Conservation (phyloP, 345 rosid species). For the Salix arbutifolia region DNA sequence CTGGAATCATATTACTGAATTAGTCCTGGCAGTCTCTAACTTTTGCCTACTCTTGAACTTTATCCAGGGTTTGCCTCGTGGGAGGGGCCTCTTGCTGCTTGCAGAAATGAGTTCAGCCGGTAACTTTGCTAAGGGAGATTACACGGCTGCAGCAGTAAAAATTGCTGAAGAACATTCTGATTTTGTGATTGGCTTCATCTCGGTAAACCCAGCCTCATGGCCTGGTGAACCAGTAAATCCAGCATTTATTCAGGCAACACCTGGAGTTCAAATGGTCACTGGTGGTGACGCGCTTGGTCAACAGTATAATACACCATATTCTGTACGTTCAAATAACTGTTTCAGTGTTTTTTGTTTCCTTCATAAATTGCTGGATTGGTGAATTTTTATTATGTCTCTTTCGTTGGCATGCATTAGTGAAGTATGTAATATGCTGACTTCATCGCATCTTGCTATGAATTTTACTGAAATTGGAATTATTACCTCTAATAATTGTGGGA, state of each 20-base stretch:
- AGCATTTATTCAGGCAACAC: slow-evolving; percentile 89
- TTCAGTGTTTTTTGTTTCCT: background rate
- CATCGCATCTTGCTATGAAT: background rate
- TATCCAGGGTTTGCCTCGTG: slow-evolving; percentile 79
- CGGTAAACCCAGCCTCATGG: slow-evolving; percentile 96
- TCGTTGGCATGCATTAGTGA: background rate
- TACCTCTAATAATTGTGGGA: background rate
- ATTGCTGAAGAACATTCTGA: slow-evolving; percentile 92
- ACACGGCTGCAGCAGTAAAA: slow-evolving; percentile 88
- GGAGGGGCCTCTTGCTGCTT: slow-evolving; percentile 78
- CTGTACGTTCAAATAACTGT: slow-evolving; percentile 45
- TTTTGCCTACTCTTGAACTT: background rate
- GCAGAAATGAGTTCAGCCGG: slow-evolving; percentile 99
- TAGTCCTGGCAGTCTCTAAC: slow-evolving; percentile 6
- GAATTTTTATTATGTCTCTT: background rate
- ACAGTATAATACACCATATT: slow-evolving; percentile 89
- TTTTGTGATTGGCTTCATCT: slow-evolving; percentile 94
- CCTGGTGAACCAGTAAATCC: slow-evolving; percentile 76
- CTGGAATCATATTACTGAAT: background rate
- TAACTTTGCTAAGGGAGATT: slow-evolving; percentile 89
- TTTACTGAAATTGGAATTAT: background rate
- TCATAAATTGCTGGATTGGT: background rate
- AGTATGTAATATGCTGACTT: background rate
- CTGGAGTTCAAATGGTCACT: slow-evolving; percentile 92
- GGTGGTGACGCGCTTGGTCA: slow-evolving; percentile 94